Percentiles rank a stretch among this genome's conserved stretches.
Conservation (phyloP, 345 rosid species). For the Eucalyptus marginata region DNA sequence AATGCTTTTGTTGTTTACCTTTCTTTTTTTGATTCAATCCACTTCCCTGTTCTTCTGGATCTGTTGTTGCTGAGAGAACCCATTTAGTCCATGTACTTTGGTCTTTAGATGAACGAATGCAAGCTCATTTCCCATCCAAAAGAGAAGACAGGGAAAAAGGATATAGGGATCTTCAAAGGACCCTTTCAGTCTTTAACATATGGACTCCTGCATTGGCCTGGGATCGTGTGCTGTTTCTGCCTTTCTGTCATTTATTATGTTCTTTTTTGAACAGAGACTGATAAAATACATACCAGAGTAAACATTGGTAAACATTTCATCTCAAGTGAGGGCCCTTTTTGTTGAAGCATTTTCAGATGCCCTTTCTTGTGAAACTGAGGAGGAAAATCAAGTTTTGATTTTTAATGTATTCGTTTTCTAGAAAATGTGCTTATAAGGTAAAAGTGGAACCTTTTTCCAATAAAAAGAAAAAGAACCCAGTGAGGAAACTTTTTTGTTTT, state of each 20-base stretch:
- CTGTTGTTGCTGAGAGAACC: background rate
- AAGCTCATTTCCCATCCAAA: background rate
- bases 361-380: background rate
- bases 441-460: background rate
- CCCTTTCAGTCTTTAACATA: background rate
- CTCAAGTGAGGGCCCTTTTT: background rate
- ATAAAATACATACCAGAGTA: background rate
- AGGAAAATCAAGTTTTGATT: background rate
- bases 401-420: background rate
- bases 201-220: background rate
- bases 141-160: background rate
- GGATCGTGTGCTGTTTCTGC: background rate
- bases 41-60: background rate
- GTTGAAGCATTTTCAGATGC: background rate
- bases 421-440: background rate
- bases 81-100: background rate
- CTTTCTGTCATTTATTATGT: background rate
- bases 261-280: background rate
- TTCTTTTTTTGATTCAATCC: background rate
- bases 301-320: background rate
- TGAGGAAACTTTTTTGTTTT: background rate
- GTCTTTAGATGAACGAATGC: background rate
- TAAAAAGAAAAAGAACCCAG: background rate
- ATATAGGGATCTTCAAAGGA: background rate
- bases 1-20: background rate